These are phyloP conservation scores for Pichia terricola DNA, from an alignment of 1,139 yeast genomes.

Conservation along the genomic window DNA sequence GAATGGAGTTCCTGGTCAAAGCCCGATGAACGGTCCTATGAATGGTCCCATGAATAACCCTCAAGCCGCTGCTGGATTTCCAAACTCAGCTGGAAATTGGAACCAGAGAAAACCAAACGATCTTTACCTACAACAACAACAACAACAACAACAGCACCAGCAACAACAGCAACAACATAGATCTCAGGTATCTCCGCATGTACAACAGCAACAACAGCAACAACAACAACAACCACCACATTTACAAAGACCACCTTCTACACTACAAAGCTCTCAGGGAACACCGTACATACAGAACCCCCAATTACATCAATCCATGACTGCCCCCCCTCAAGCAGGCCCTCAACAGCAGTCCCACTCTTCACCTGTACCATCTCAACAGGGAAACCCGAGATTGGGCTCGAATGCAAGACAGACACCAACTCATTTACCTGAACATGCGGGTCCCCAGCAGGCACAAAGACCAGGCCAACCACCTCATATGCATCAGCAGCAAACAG, in stretches of 20 bases:
- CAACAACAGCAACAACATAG: constrained; percentile 7
- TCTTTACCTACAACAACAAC: background rate
- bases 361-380: background rate
- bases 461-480: too few species aligned
- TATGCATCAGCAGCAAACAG: too few species aligned
- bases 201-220: background rate
- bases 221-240: background rate
- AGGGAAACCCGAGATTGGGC: background rate
- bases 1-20: background rate
- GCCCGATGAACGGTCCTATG: background rate
- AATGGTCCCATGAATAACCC: background rate
- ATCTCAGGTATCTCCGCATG: constrained; percentile 7
- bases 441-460: background rate
- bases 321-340: background rate
- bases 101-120: background rate
- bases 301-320: background rate
- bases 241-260: background rate
- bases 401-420: background rate
- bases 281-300: background rate
- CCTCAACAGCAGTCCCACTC: background rate
- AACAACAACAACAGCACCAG: background rate
- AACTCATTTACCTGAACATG: background rate
- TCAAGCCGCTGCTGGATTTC: background rate
- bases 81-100: background rate
- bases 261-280: background rate